Evolutionary conservation across 768 basidiomycete species (phyloP), one percentile per base, ranked within the genome.

Genomic region (Lepiota venenata): DNA sequence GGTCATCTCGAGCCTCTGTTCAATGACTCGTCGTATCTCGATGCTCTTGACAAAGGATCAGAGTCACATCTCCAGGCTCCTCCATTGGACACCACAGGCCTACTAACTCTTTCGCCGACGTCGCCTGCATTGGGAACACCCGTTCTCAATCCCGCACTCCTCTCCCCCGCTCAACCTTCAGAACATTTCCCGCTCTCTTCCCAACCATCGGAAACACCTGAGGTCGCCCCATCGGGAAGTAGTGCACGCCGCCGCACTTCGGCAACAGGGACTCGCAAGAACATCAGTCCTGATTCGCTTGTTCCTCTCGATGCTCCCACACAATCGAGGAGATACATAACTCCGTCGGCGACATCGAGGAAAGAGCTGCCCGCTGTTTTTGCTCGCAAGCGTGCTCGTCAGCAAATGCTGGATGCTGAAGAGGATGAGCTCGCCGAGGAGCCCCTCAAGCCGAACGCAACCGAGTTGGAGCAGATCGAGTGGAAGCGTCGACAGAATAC

Each of bases 401-500:
- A 74, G 0, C 64, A 69, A 54, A 71, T 75, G 52, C 71, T 58
- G 4, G 77, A 74, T 2, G 80, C 68, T 2, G 81, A 83, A 49
- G 83, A 85, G 10, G 74, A 78, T 22, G 69, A 71, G 46, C 69
- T 71, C 21, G 64, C 64, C n/a, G 67, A 70, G 3, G 67, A 69
- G 32, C 64, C 64, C 1, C 64, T 67, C 14, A 63, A 64, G 1
- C 71, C 78, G 0, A 69, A 76, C 4, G 66, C 74, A 4, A 72
- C 74, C 1, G 82, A 83, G 66, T 66, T 75, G 56, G 80, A 85
- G 60, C 83, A 84, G 58, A 90, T 91, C 59, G 87, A 85, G 68
- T 79, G 77, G 48, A 93, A 92, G 76, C 79, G 91, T 43, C 78
- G 85, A 4, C 84, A 86, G 68, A 93, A 92, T 63, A 91, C 89